Base-by-base conservation (phyloP, 1,139 yeast species). In the Magnusiomyces starmeri region DNA sequence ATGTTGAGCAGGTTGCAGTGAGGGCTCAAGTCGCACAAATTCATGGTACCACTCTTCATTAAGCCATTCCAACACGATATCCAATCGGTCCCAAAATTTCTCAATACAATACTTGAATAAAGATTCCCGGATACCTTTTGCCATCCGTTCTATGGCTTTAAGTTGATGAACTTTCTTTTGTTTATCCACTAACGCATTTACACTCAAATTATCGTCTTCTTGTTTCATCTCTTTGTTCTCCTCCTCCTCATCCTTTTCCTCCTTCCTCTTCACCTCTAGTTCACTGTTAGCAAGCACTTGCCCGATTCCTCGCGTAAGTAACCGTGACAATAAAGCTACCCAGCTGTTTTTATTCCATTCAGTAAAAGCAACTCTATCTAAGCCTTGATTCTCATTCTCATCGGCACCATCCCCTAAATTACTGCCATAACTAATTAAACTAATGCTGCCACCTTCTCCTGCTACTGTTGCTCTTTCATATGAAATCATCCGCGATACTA, bases 21-120 rank as follows among this genome's bases (percentile, higher is more conserved):
- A 16, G 40, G 52, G 40, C 20, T 20, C 37, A 43, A 49, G 12
- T 32, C 69, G 70, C 1, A 78, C 79, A 57, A 70, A 70, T 58
- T 85, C 95, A 46, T 82, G 77, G 66, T 82, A 90, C 95, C 97
- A 94, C 67, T 94, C 98, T 67, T 92, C 98, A 62, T 86, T 90
- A 51, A 94, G 72, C 99, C 99, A 94, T 56, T 85, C 89, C 39
- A 90, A 81, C n/a, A 87, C 81, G 40, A 84, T 70, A 56, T 87
- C 95, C 16, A 90, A 76, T 42, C 92, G 73, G 12, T 74, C 75
- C 54, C 85, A 83, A 58, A 90, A 83, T 62, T 85, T 86, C 20
- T 78, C 83, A 62, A 88, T 74, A 54, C 88, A 83, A 65, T 83
- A 85, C 41, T 81, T 81, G 57, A 85, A 83, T 9, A 94, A 71